These are phyloP conservation scores for Blastocladiella emersonii DNA, from an alignment of 371 early-diverging fungal species.

Conservation along the genomic window DNA sequence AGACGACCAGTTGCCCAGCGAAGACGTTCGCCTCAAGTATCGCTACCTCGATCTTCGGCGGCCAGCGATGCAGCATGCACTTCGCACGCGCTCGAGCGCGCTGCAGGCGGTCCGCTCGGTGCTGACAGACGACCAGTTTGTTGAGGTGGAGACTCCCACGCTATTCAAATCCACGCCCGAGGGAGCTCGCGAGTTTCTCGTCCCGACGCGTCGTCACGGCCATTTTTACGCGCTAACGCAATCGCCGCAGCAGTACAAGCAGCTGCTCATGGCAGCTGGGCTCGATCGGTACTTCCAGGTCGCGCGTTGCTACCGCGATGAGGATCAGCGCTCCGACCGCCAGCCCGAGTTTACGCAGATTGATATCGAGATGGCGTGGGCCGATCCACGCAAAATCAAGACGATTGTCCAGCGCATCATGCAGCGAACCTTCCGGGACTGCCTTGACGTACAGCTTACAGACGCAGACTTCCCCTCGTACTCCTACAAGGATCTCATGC, in stretches of 20 bases:
- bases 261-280: conserved; percentile 80
- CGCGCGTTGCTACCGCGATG: conserved; percentile 86
- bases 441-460: conserved; percentile 24
- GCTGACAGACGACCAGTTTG: conserved; percentile 47
- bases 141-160: conserved; percentile 83
- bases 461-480: conserved; percentile 44
- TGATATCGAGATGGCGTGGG: conserved; percentile 82
- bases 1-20: conserved; percentile 41
- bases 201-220: conserved; percentile 66
- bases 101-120: conserved; percentile 49
- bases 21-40: conserved; percentile 61
- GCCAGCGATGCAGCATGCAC: conserved; percentile 51
- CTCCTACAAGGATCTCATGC: conserved; percentile 69
- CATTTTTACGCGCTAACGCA: conserved; percentile 80
- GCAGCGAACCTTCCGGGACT: neutral
- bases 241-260: conserved; percentile 86
- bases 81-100: conserved; percentile 49
- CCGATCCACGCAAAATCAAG: conserved; percentile 50
- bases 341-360: conserved; percentile 92
- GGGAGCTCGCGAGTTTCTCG: conserved; percentile 83
- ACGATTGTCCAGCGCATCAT: conserved; percentile 60
- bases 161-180: conserved; percentile 90
- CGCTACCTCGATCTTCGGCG: conserved; percentile 75
- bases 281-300: conserved; percentile 85
- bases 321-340: conserved; percentile 73